These are phyloP conservation scores for Rhizoclosmatium globosum DNA, from an alignment of 192 early-diverging fungal genomes.

Conservation along the genomic window DNA sequence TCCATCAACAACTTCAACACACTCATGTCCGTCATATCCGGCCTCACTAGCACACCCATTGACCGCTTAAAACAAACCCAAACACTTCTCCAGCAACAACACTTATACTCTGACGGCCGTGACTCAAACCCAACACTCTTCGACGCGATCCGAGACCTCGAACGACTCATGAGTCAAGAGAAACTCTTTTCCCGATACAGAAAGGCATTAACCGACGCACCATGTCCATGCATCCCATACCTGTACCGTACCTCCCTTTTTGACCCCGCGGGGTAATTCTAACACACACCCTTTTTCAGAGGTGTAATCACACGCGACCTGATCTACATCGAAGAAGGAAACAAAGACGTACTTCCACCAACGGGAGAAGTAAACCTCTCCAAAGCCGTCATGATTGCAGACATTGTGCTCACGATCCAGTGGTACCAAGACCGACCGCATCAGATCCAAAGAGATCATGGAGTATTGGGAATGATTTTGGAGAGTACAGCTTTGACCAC, in stretches of 20 bases:
- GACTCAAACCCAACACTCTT: not conserved
- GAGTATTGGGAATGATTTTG: conserved; percentile 45
- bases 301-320: conserved; percentile 77
- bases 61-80: conserved; percentile 70
- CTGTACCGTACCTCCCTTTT: too few species aligned
- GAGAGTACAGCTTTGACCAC: conserved; percentile 48
- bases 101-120: not conserved
- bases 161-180: conserved; percentile 75
- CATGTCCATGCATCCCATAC: conserved; percentile 76
- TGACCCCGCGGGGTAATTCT: too few species aligned
- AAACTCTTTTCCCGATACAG: conserved; percentile 72
- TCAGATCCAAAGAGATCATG: conserved; percentile 29
- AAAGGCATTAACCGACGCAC: conserved; percentile 61
- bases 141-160: conserved; percentile 55
- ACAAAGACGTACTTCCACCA: conserved; percentile 69
- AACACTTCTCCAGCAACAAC: conserved; percentile 50
- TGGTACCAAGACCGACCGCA: conserved; percentile 62
- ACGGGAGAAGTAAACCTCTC: conserved; percentile 72
- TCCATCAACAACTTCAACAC: conserved; percentile 79
- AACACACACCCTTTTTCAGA: too few species aligned
- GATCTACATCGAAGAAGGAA: conserved; percentile 75
- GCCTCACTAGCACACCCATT: conserved; percentile 71
- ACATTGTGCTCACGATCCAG: conserved; percentile 66
- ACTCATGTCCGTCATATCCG: conserved; percentile 78
- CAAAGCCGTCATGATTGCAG: conserved; percentile 76